Percentiles rank a stretch among this genome's conserved stretches.
Evolutionary conservation across 495 filamentous ascomycete genomes (phyloP).

Genomic region (Daldinia vernicosa): DNA sequence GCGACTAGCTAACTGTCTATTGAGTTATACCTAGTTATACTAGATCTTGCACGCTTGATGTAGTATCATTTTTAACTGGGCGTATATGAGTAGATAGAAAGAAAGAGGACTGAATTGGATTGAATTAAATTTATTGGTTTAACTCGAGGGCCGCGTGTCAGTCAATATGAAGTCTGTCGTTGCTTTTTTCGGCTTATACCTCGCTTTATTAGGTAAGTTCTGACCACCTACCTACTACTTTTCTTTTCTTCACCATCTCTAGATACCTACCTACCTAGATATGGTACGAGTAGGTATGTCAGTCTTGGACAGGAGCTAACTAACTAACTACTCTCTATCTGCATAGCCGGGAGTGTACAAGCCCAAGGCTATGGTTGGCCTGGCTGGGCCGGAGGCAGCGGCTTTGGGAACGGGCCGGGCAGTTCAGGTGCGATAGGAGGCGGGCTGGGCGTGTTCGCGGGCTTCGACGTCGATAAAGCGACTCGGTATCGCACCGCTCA

Average conservation of each 20-base stretch:
- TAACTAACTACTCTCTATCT: background rate
- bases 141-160: background rate
- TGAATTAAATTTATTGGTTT: background rate
- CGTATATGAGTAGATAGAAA: background rate
- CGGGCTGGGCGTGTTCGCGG: conserved; percentile 13
- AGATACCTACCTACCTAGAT: too few relatives aligned
- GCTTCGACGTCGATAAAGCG: conserved; percentile 41
- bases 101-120: background rate
- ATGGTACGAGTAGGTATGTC: background rate
- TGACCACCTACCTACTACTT: background rate
- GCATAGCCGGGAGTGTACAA: conserved; percentile 3
- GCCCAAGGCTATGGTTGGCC: conserved; percentile 3
- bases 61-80: background rate
- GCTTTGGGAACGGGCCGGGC: conserved; percentile 15
- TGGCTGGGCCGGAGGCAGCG: background rate
- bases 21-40: background rate
- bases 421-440: conserved; percentile 24
- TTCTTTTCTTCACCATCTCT: background rate
- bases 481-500: conserved; percentile 48
- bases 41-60: background rate
- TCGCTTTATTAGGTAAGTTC: conserved; percentile 28
- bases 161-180: conserved; percentile 7
- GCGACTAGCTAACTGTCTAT: background rate
- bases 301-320: background rate
- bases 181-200: conserved; percentile 8